Evolutionary conservation across 148 eudicot species (phyloP).

Genomic region (Fagopyrum esculentum): DNA sequence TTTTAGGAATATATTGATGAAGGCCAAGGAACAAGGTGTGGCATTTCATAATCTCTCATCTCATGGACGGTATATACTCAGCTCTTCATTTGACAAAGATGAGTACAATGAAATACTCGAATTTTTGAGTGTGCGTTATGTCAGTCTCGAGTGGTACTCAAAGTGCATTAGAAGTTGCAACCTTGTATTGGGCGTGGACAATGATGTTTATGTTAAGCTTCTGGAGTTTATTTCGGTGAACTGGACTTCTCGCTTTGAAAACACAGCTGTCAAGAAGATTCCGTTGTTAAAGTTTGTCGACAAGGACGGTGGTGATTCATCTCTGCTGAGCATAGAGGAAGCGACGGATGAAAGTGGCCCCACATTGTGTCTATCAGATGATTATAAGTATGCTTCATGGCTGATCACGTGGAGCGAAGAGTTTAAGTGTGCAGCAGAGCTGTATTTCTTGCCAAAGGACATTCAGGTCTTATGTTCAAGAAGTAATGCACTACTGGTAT

Average conservation of each 20-base stretch:
- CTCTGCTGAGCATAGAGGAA: conserved; percentile 27
- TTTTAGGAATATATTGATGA: conserved; percentile 44
- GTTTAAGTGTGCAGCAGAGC: conserved; percentile 18
- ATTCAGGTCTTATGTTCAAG: conserved; percentile 10
- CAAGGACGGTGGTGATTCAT: conserved; percentile 26
- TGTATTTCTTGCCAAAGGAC: conserved; percentile 26
- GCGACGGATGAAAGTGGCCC: conserved; percentile 3
- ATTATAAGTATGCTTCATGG: conserved; percentile 24
- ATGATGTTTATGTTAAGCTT: conserved; percentile 38
- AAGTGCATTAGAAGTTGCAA: conserved; percentile 55
- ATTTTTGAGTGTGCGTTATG: conserved; percentile 39
- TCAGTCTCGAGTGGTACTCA: conserved; percentile 54
- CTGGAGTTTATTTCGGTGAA: conserved; percentile 37
- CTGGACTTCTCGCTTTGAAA: conserved; percentile 37
- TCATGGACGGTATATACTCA: conserved; percentile 48
- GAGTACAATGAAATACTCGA: conserved; percentile 24
- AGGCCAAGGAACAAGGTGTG: conserved; percentile 33
- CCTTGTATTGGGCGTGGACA: conserved; percentile 40
- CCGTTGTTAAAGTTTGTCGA: conserved; percentile 48
- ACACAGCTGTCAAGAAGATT: conserved; percentile 24
- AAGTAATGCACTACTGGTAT: conserved; percentile 11
- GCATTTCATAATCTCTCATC: conserved; percentile 44
- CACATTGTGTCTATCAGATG: conserved; percentile 20
- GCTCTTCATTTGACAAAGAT: conserved; percentile 42
- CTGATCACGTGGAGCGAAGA: conserved; percentile 38